Evolutionary conservation across 257 asterid genomes (phyloP).

Genomic region (Solanum tarijense): DNA sequence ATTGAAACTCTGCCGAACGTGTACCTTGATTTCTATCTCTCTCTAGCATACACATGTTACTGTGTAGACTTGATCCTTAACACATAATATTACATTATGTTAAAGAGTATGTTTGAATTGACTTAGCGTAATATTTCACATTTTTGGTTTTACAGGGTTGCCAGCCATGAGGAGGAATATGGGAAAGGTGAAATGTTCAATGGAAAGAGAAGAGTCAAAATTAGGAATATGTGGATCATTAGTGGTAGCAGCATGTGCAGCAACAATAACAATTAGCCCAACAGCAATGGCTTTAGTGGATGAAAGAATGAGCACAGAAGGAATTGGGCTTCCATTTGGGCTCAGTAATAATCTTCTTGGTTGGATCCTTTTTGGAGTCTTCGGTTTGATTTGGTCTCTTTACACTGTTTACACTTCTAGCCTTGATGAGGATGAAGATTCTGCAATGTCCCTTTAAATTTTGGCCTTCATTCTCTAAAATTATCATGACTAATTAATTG

Average conservation of each 20-base stretch:
- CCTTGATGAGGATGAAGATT: slow-evolving; percentile 90
- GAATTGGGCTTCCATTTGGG: slow-evolving; percentile 93
- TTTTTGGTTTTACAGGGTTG: slow-evolving; percentile 27
- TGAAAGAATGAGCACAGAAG: slow-evolving; percentile 92
- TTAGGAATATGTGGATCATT: slow-evolving; percentile 52
- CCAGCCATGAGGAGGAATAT: slow-evolving; percentile 37
- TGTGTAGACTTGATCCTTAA: not conserved
- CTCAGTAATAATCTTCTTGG: slow-evolving; percentile 82
- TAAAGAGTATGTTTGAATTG: not conserved
- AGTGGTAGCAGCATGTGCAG: slow-evolving; percentile 27
- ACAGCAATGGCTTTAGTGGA: slow-evolving; percentile 88
- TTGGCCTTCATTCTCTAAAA: not conserved
- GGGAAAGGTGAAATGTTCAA: slow-evolving; percentile 65
- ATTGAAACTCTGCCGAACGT: not conserved
- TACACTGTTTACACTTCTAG: slow-evolving; percentile 40
- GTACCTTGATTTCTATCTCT: not conserved
- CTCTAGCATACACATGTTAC: not conserved
- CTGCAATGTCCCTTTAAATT: slow-evolving; percentile 72
- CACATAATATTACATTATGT: not conserved
- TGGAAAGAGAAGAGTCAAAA: slow-evolving; percentile 38
- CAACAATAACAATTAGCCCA: slow-evolving; percentile 49
- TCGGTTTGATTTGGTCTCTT: slow-evolving; percentile 73
- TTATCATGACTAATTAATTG: not conserved
- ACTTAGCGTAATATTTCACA: not conserved
- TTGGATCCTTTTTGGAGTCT: slow-evolving; percentile 74